Base-by-base conservation (phyloP, 805 yeast species). In the Candida patagonica region DNA sequence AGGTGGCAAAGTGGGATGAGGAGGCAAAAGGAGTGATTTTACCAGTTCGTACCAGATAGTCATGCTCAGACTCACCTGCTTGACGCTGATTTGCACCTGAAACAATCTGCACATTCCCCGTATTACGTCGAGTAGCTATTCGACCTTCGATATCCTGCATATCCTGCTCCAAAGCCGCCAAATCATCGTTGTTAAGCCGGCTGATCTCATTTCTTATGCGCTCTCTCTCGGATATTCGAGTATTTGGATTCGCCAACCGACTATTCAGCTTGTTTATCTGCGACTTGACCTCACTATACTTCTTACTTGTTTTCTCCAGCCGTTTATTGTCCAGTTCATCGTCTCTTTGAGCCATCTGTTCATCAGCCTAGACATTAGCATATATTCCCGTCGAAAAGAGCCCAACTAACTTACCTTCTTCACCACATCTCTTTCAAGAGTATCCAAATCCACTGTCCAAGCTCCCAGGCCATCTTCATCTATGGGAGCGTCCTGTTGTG, bases 11-110 rank as follows among this genome's bases (percentile, higher is more conserved):
- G 10, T 42, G 38, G 6, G 44, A 9, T 7, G 74, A 62, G 23
- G 74, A 73, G 8, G 96, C 94, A 65, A 92, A 92, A 0, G 97
- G 97, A 0, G 98, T 92, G 41, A 87, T 75, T 56, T 86, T 78
- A 22, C 98, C 98, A 0, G 89, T 88, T 47, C 98, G 69, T 0
- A 92, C 74, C 44, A 92, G 66, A 53, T 61, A 88, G 37, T 88
- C 96, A 42, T 74, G 74, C 53, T 81, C 82, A 0, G 86, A 61
- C 53, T 92, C 97, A n/a, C 73, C 82, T 0, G 81, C 76, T 5
- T 72, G 65, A 46, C 68, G 65, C n/a, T 51, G 46, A 1, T 50
- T 43, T 1, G 35, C 47, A 2, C 40, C 44, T 1, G 49, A 42
- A 1, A 30, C 46, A 2, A 35, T 25, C 21, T 32, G 13, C 2